Percentiles rank a stretch among this genome's conserved stretches.
These are phyloP conservation scores for Fusarium incarnatum DNA, from an alignment of 2,329 filamentous ascomycete species.

Conservation along the genomic window DNA sequence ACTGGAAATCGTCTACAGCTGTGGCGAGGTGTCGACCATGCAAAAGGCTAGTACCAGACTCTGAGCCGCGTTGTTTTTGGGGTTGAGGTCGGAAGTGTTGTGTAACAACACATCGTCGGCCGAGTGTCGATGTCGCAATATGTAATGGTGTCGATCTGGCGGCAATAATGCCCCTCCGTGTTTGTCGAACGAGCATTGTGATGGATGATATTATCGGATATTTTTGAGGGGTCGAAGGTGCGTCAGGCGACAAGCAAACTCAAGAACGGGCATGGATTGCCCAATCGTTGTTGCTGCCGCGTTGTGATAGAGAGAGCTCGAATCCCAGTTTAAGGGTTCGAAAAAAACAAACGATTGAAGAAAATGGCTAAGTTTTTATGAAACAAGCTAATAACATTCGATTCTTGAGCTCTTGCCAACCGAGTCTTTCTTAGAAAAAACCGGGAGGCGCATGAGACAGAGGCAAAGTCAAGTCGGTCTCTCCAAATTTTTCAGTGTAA, in stretches of 20 bases:
- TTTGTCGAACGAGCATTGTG: conserved; percentile 54
- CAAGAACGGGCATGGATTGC: conserved; percentile 29
- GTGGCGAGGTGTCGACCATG: conserved; percentile 55
- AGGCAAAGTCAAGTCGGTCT: conserved; percentile 27
- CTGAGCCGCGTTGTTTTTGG: conserved; percentile 42
- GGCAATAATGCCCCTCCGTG: conserved; percentile 44
- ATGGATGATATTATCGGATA: neutral
- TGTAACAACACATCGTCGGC: conserved; percentile 47
- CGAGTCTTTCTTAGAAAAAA: neutral
- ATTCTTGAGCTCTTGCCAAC: neutral
- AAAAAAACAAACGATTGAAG: neutral
- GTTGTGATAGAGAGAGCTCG: neutral
- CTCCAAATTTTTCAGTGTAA: conserved; percentile 48
- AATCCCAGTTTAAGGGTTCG: neutral
- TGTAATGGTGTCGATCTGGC: conserved; percentile 28
- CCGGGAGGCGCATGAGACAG: conserved; percentile 35
- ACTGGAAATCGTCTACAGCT: conserved; percentile 55
- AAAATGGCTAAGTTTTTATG: neutral
- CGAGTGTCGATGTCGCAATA: conserved; percentile 22
- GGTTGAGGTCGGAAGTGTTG: conserved; percentile 46
- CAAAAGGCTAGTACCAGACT: conserved; percentile 26
- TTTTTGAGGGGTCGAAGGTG: neutral
- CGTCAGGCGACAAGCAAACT: neutral
- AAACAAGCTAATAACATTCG: neutral
- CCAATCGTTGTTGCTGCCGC: conserved; percentile 32